Conservation (phyloP, 2,329 filamentous ascomycete species). For the Gyromitra esculenta region DNA sequence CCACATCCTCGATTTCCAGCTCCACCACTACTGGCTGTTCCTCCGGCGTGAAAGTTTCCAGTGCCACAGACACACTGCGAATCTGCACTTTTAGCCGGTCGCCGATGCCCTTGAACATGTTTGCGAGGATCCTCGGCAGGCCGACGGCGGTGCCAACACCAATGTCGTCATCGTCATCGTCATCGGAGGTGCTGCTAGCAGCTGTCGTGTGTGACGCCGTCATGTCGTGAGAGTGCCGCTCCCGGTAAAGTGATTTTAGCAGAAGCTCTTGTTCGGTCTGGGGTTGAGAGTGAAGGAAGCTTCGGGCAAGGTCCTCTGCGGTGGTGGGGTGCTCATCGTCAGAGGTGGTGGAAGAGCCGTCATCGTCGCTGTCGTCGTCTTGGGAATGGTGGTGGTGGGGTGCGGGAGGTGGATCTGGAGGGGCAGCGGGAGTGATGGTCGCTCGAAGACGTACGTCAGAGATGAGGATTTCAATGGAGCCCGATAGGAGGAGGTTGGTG, state of each 20-base stretch:
- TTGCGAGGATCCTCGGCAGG: slow-evolving; percentile 50
- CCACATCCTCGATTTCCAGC: slow-evolving; percentile 71
- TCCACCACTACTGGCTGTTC: slow-evolving; percentile 62
- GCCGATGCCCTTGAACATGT: slow-evolving; percentile 70
- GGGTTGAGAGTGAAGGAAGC: slow-evolving; percentile 51
- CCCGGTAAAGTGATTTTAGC: slow-evolving; percentile 46
- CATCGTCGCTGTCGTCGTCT: background rate
- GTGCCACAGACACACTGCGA: slow-evolving; percentile 71
- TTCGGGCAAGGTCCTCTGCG: slow-evolving; percentile 51
- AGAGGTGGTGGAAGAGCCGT: slow-evolving; percentile 12
- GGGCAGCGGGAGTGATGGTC: slow-evolving; percentile 36
- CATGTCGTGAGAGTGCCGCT: slow-evolving; percentile 1
- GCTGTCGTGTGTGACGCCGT: slow-evolving; percentile 22
- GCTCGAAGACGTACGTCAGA: slow-evolving; percentile 42
- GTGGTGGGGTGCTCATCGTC: slow-evolving; percentile 46
- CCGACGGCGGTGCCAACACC: slow-evolving; percentile 49
- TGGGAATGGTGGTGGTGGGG: background rate
- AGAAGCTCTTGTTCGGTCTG: slow-evolving; percentile 48
- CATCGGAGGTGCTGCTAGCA: slow-evolving; percentile 22
- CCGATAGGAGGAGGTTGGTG: slow-evolving; percentile 50
- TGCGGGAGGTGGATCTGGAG: slow-evolving; percentile 24
- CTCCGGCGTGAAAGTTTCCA: slow-evolving; percentile 65
- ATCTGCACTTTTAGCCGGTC: slow-evolving; percentile 76
- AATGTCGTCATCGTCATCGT: slow-evolving; percentile 47
- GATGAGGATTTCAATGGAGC: slow-evolving; percentile 52